phyloP scores from a whole-genome alignment of 1,284 basidiomycete species.

The Leucoagaricus sp. region DNA sequence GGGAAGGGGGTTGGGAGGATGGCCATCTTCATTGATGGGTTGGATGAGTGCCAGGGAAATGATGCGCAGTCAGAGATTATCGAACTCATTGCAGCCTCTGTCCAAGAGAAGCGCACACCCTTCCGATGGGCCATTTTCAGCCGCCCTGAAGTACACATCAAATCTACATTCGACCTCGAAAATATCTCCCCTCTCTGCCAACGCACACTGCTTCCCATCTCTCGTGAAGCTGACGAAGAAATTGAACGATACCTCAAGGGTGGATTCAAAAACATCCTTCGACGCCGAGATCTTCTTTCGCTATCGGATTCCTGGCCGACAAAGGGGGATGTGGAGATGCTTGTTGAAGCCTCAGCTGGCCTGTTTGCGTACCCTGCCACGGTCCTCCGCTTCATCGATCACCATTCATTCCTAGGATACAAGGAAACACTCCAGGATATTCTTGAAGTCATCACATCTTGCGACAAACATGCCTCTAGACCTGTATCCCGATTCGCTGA shows the following conservation, averaged over 20 bases:
- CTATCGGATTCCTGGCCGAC: constrained; percentile 3
- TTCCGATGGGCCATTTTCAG: neutral
- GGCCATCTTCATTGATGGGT: neutral
- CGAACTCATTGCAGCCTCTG: neutral
- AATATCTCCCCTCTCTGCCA: neutral
- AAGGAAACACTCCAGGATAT: neutral
- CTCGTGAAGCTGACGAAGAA: neutral
- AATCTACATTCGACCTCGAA: neutral
- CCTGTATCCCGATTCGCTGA: neutral
- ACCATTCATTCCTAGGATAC: neutral
- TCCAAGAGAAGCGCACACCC: neutral
- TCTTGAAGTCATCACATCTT: neutral
- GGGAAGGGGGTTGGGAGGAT: neutral
- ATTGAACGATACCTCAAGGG: neutral
- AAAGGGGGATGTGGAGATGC: neutral
- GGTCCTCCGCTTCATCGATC: neutral
- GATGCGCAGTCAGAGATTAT: neutral
- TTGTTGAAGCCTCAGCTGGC: neutral
- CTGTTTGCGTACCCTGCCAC: constrained; percentile 11
- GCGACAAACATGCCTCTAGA: neutral
- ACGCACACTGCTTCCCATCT: neutral
- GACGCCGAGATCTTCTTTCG: neutral
- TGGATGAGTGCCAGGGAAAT: neutral
- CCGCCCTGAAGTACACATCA: neutral
- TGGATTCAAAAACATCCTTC: neutral